Evolutionary conservation across 441 rosid species (phyloP), one percentile per base, ranked within the genome.

Genomic region (Lepidium campestre): DNA sequence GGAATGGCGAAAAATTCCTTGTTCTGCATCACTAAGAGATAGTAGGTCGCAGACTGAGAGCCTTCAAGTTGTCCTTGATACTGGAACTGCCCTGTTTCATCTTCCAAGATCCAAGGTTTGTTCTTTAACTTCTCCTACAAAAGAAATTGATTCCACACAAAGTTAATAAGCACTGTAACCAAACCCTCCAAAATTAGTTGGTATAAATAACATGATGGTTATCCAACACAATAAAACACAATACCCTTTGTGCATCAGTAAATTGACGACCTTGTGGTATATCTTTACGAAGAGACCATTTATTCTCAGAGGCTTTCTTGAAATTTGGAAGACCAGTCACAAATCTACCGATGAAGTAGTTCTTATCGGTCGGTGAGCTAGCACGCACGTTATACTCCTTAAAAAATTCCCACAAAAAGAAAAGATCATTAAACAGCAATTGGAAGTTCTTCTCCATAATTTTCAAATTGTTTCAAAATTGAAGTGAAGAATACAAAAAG

Each of bases 61-160:
- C 99, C 99, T 87, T 93, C 96, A 74, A 89, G 95, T 23, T 81
- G 93, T 10, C 97, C 99, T 2, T 91, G 96, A 49, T 68, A 93
- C 81, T 91, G 99, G 75, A 71, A 81, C 81, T 93, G 97, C 9
- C 97, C 95, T 22, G 97, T 85, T 69, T 91, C 97, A 83, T 93
- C 97, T 81, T 93, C 97, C 82, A 91, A 74, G 34, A 86, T 58
- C 99, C 96, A 93, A 52, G 97, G 97, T 65, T 68, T 89, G 77
- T 93, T 91, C 83, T 89, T 93, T 74, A 70, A 86, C 82, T 91
- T 93, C 74, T 93, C 96, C 99, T 93, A 23, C 39, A 40, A 79
- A 39, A 57, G 54, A 18, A 17, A 7, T 8, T 13, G 15, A 32
- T 12, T 2, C 1, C 22, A 13, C 25, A 50, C 6, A 59, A 7